Conservation (phyloP, 352 stramenopile species). For the Pythium vanterpoolii region DNA sequence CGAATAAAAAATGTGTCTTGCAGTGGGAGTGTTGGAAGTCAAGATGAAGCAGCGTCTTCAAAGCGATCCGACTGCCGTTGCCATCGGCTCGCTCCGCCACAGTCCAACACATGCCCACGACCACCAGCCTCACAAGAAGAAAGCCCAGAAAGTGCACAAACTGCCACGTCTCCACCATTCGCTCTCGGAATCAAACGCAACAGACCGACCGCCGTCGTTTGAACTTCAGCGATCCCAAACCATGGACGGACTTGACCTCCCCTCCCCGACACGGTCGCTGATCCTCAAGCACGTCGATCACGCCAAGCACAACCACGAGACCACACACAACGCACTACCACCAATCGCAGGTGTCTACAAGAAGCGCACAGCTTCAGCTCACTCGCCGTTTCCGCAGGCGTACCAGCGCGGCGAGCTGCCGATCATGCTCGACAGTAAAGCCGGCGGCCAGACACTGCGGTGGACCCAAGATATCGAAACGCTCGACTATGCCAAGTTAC, state of each 20-base stretch:
- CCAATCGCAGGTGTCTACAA: slow-evolving; percentile 58
- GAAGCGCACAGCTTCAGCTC: slow-evolving; percentile 25
- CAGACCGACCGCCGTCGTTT: slow-evolving; percentile 30
- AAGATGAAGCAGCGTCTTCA: slow-evolving; percentile 68
- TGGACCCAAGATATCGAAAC: slow-evolving; percentile 56
- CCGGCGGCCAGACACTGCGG: slow-evolving; percentile 48
- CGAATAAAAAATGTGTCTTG: too few species aligned
- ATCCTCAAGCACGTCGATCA: slow-evolving; percentile 52
- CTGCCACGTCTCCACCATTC: slow-evolving; percentile 33
- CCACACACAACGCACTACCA: slow-evolving; percentile 33
- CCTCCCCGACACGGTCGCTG: slow-evolving; percentile 53
- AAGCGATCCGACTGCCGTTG: slow-evolving; percentile 40
- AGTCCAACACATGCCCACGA: neutral
- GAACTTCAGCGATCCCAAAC: slow-evolving; percentile 39
- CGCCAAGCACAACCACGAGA: slow-evolving; percentile 36
- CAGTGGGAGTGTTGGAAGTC: slow-evolving; percentile 58
- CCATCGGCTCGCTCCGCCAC: slow-evolving; percentile 38
- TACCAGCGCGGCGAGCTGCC: slow-evolving; percentile 64
- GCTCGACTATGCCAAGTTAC: slow-evolving; percentile 84
- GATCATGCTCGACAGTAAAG: slow-evolving; percentile 59
- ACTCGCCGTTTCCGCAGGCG: slow-evolving; percentile 52
- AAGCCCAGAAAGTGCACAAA: slow-evolving; percentile 32
- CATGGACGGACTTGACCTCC: slow-evolving; percentile 51
- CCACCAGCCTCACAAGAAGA: slow-evolving; percentile 28
- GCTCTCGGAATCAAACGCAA: slow-evolving; percentile 13